A percentile compares a stretch with the other conserved stretches of the same genome.
Evolutionary conservation across 129 eudicot species (phyloP).

Genomic region (Helichrysum umbraculigerum): DNA sequence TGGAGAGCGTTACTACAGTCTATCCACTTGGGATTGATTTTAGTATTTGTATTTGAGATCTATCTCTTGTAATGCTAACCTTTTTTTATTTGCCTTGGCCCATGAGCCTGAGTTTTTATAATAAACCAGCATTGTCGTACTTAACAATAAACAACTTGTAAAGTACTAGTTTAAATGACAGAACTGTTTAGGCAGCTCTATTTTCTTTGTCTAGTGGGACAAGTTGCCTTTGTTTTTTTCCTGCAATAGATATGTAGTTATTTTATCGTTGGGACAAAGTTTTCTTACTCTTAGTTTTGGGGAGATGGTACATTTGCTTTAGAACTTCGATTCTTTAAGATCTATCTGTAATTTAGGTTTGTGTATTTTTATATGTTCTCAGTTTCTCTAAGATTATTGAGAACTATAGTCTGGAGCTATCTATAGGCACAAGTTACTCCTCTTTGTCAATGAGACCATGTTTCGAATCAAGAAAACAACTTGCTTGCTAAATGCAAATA

Average conservation of each 20-base stretch:
- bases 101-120: neutral
- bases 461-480: neutral
- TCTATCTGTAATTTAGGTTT: neutral
- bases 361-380: neutral
- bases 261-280: neutral
- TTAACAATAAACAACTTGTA: neutral
- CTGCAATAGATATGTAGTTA: neutral
- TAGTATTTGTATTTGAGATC: neutral
- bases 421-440: neutral
- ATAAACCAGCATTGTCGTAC: neutral
- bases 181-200: neutral
- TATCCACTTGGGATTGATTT: neutral
- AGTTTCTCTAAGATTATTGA: neutral
- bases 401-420: neutral
- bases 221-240: neutral
- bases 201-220: neutral
- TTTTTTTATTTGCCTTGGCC: neutral
- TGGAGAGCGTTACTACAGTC: neutral
- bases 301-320: neutral
- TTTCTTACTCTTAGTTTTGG: neutral
- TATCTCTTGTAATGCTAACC: neutral
- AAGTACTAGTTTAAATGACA: neutral
- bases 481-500: neutral
- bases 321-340: neutral
- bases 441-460: neutral